Evolutionary conservation across 2,329 filamentous ascomycete genomes (phyloP).

Genomic region (Periglandula ipomoeae): DNA sequence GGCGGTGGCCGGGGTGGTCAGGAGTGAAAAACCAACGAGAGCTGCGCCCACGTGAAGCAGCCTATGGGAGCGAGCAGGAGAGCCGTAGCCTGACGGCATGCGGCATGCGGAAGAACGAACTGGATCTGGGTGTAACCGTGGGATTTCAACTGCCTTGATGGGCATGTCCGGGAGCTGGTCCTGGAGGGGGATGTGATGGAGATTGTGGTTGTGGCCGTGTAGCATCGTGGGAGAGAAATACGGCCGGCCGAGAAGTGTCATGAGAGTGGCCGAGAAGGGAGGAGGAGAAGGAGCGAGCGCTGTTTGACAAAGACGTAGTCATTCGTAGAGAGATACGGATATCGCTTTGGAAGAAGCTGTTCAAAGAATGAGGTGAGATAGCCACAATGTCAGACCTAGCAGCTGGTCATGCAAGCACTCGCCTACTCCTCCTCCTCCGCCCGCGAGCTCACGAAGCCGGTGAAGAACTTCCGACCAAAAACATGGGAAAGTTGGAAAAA

Average conservation of each 20-base stretch:
- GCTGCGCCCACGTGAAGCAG: slow-evolving; percentile 8
- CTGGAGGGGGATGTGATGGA: neutral
- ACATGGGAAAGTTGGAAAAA: no score
- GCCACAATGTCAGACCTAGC: no score
- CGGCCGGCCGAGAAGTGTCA: neutral
- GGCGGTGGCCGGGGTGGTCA: slow-evolving; percentile 6
- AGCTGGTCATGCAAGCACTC: no score
- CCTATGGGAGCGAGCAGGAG: neutral
- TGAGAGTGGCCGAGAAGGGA: neutral
- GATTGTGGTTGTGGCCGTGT: neutral
- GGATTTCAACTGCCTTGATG: neutral
- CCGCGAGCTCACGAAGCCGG: no score
- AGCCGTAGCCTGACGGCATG: neutral
- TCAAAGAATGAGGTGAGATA: no score
- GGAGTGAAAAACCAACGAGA: neutral
- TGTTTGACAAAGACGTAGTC: neutral
- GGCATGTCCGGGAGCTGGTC: neutral
- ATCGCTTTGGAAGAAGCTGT: no score
- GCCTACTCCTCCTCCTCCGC: no score
- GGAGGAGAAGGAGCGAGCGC: neutral
- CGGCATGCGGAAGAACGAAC: neutral
- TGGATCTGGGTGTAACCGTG: neutral
- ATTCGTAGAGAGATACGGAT: no score
- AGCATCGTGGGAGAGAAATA: neutral
- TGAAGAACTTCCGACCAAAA: no score